These are phyloP conservation scores for Sphaerobolus stellatus DNA, from an alignment of 1,284 basidiomycete genomes.

Conservation along the genomic window DNA sequence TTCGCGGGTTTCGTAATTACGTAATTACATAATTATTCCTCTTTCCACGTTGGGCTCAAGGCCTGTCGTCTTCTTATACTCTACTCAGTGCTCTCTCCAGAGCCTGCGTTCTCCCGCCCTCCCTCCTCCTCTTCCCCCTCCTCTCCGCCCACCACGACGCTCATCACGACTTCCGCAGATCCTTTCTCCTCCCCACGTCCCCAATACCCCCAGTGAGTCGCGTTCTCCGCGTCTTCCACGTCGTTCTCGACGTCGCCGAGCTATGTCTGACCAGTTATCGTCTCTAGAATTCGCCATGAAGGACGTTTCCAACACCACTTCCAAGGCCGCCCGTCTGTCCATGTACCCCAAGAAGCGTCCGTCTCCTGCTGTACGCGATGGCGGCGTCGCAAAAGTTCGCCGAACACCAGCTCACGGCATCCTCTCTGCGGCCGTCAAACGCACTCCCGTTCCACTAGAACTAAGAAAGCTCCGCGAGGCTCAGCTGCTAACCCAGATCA, in stretches of 20 bases:
- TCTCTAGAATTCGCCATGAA: constrained; percentile 58
- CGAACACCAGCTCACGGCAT: constrained; percentile 59
- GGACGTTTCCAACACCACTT: constrained; percentile 60
- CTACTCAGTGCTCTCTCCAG: constrained; percentile 27
- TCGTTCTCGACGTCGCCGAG: constrained; percentile 33
- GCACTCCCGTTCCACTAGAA: constrained; percentile 48
- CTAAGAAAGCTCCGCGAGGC: constrained; percentile 67
- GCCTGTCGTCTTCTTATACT: constrained; percentile 29
- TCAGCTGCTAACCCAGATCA: constrained; percentile 63
- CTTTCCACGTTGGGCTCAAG: background rate
- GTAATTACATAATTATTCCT: background rate
- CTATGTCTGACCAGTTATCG: constrained; percentile 36
- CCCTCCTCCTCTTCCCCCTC: constrained; percentile 8
- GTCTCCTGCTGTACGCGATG: constrained; percentile 55
- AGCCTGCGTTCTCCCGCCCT: constrained; percentile 30
- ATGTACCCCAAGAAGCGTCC: constrained; percentile 80
- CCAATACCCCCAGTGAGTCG: constrained; percentile 13
- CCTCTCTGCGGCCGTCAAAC: background rate
- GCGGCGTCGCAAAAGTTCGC: constrained; percentile 53
- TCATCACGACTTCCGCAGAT: constrained; percentile 10
- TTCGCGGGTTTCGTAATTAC: too few relatives aligned
- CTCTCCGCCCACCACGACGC: constrained; percentile 10
- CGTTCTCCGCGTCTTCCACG: constrained; percentile 18
- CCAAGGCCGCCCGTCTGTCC: constrained; percentile 56
- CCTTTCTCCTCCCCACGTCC: constrained; percentile 9